Conservation (phyloP, 805 yeast species). For the Tetrapisispora fleetii region DNA sequence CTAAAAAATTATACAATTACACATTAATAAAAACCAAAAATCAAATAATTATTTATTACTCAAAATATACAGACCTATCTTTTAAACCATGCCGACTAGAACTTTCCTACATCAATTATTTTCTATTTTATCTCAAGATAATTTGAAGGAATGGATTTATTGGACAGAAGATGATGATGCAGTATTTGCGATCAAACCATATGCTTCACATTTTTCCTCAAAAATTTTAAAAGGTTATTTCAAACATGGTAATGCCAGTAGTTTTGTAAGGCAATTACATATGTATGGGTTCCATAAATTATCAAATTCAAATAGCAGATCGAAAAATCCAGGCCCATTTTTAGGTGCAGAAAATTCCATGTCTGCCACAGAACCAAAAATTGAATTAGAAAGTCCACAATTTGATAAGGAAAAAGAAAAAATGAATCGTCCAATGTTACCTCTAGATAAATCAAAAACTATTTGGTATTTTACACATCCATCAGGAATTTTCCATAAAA, state of each 20-base stretch:
- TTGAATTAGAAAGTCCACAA: background rate
- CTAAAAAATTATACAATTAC: no score
- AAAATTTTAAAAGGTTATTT: slow-evolving; percentile 56
- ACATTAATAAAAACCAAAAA: background rate
- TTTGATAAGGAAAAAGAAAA: background rate
- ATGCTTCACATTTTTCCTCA: slow-evolving; percentile 61
- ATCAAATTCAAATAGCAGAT: slow-evolving; percentile 6
- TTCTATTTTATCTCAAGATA: slow-evolving; percentile 76
- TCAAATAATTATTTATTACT: no score
- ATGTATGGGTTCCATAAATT: slow-evolving; percentile 81
- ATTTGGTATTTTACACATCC: slow-evolving; percentile 28
- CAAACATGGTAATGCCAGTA: slow-evolving; percentile 73
- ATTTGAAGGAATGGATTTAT: slow-evolving; percentile 68
- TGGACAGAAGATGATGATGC: slow-evolving; percentile 69
- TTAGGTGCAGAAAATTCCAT: background rate
- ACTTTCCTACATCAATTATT: slow-evolving; percentile 57
- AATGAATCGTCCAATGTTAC: slow-evolving; percentile 1
- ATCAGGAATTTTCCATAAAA: slow-evolving; percentile 18
- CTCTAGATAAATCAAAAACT: slow-evolving; percentile 4
- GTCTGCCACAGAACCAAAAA: slow-evolving; percentile 1
- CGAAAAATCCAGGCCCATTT: background rate
- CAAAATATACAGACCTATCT: no score
- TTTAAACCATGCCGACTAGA: slow-evolving; percentile 3
- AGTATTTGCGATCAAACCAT: slow-evolving; percentile 63
- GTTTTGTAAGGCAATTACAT: slow-evolving; percentile 69